A percentile compares a stretch with the other conserved stretches of the same genome.
These are phyloP conservation scores for Collybia sordida DNA, from an alignment of 768 basidiomycete genomes.

Conservation along the genomic window DNA sequence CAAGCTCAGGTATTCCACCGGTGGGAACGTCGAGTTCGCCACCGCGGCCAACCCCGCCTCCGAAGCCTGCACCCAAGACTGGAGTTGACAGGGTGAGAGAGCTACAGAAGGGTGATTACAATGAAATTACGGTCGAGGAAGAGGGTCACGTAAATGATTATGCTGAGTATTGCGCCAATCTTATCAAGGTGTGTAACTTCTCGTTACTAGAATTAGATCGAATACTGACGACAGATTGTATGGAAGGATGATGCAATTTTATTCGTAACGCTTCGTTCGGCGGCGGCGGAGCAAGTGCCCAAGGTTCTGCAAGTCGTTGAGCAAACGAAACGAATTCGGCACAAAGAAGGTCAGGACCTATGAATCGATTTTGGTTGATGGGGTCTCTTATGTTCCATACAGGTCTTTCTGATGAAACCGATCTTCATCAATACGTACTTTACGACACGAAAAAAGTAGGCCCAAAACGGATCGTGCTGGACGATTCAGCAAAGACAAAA, in stretches of 20 bases:
- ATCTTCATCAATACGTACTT: slow-evolving; percentile 74
- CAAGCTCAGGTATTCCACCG: background rate
- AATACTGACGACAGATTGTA: background rate
- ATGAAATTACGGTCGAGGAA: slow-evolving; percentile 69
- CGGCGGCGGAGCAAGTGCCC: slow-evolving; percentile 60
- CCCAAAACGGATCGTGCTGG: slow-evolving; percentile 66
- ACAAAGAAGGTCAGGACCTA: slow-evolving; percentile 61
- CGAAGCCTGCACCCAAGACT: slow-evolving; percentile 62
- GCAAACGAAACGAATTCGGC: slow-evolving; percentile 71
- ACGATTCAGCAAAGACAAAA: slow-evolving; percentile 44
- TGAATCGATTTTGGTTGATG: background rate
- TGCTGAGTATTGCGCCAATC: slow-evolving; percentile 59
- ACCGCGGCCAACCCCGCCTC: slow-evolving; percentile 39
- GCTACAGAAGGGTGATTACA: slow-evolving; percentile 71
- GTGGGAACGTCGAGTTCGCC: background rate
- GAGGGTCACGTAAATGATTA: slow-evolving; percentile 69
- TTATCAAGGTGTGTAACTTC: slow-evolving; percentile 55
- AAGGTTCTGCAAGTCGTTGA: slow-evolving; percentile 83
- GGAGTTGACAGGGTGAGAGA: slow-evolving; percentile 73
- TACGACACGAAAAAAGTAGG: slow-evolving; percentile 62
- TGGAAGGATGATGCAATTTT: slow-evolving; percentile 76
- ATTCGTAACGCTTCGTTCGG: slow-evolving; percentile 72
- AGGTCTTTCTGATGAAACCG: slow-evolving; percentile 52
- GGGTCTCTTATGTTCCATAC: slow-evolving; percentile 13
- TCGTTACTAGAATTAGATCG: background rate